A percentile compares a stretch with the other conserved stretches of the same genome.
These are phyloP conservation scores for Catunica adiposa DNA, from an alignment of 2,329 filamentous ascomycete species.

Conservation along the genomic window DNA sequence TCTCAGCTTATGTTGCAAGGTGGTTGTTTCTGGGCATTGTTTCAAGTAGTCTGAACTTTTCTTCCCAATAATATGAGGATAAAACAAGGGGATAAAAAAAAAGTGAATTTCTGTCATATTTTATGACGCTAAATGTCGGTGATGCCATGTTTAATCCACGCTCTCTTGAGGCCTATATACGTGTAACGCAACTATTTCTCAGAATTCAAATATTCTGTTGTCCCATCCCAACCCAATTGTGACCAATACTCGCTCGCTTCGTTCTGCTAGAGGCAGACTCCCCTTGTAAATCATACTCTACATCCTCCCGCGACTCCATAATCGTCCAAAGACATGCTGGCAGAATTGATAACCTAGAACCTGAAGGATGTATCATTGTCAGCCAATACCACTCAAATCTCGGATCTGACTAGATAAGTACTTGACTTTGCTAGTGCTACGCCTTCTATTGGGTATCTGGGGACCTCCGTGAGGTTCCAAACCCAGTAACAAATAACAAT, in stretches of 20 bases:
- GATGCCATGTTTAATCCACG: too few relatives aligned
- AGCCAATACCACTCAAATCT: neutral
- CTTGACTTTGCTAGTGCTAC: neutral
- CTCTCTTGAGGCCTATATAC: too few relatives aligned
- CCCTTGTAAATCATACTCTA: neutral
- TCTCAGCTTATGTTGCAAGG: neutral
- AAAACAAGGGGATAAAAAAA: neutral
- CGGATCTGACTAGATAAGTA: neutral
- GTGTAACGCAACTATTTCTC: neutral
- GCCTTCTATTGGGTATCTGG: neutral
- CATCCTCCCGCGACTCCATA: neutral
- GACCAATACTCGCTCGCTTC: neutral
- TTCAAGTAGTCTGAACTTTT: neutral
- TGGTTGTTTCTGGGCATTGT: neutral
- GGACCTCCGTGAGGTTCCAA: too few relatives aligned
- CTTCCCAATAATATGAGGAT: neutral
- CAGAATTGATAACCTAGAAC: neutral
- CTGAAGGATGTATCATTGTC: neutral
- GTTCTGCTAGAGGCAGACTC: neutral
- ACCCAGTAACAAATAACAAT: too few relatives aligned
- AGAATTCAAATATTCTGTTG: neutral
- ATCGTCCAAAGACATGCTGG: neutral
- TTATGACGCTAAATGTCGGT: too few relatives aligned
- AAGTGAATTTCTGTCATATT: too few relatives aligned
- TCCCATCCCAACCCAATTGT: too few relatives aligned